Evolutionary conservation across 164 flowering plant species (phyloP).

Genomic region (Tinospora cordifolia): DNA sequence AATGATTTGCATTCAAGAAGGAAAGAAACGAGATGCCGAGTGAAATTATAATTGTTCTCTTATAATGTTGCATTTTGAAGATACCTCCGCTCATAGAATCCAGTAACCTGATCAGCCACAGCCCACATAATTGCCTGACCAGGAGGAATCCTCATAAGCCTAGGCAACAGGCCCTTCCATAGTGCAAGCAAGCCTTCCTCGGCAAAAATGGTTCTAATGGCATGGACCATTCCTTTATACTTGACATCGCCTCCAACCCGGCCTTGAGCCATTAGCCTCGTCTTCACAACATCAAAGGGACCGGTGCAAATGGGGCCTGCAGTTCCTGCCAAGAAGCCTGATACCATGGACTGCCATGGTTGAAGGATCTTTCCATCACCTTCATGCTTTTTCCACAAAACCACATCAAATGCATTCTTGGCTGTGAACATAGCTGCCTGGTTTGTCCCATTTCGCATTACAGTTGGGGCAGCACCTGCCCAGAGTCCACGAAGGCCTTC

Average conservation of each 20-base stretch:
- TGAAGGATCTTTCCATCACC: constrained; percentile 82
- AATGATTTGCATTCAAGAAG: not conserved
- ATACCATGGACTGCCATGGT: constrained; percentile 97
- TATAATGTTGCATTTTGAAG: constrained; percentile 22
- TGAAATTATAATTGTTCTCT: not conserved
- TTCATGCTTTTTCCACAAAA: constrained; percentile 89
- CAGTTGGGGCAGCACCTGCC: constrained; percentile 97
- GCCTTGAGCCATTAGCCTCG: constrained; percentile 93
- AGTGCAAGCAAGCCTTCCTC: constrained; percentile 85
- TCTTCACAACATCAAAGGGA: constrained; percentile 95
- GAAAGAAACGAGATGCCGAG: not conserved
- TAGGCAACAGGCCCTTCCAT: constrained; percentile 92
- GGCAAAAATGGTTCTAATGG: constrained; percentile 68
- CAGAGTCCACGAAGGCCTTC: constrained; percentile 90
- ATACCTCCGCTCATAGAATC: constrained; percentile 68
- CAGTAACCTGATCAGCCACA: constrained; percentile 88
- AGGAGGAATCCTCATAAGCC: constrained; percentile 97
- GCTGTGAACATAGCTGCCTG: constrained; percentile 98
- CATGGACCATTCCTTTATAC: constrained; percentile 91
- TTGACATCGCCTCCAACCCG: constrained; percentile 49
- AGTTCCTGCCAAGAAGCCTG: constrained; percentile 96
- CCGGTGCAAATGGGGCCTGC: constrained; percentile 96
- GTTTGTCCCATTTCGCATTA: constrained; percentile 96
- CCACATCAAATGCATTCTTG: constrained; percentile 66
- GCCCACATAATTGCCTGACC: constrained; percentile 99